Base-by-base conservation (phyloP, 352 stramenopile genomes). In the Phytophthora aleatoria region DNA sequence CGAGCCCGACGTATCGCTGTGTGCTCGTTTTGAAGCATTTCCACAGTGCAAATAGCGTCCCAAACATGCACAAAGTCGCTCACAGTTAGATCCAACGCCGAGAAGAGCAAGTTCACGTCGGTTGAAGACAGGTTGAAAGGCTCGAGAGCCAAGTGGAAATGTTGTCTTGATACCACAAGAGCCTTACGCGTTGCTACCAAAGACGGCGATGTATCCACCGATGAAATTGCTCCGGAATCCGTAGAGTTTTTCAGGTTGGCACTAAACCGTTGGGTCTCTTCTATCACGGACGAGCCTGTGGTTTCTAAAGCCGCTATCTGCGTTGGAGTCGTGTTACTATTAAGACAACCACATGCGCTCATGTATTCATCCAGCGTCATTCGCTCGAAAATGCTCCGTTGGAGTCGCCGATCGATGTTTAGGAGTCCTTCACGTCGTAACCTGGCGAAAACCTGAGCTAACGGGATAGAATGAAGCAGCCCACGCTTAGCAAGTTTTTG, bases 81-180 rank as follows among this genome's bases (percentile, higher is more conserved):
- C 1, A 91, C 79, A 27, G 64, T 64, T 35, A 85, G 41, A 49
- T 91, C 82, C 16, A 91, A 58, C 41, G 76, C 72, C 3, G 82
- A 87, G 50, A 83, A 91, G 16, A 91, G 58, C 65, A 77, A 48
- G 51, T 91, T 87, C n/a, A 88, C 76, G 48, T 91, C 82, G 1
- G 56, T 57, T 12, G 71, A 16, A 11, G 64, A 42, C 16, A 87
- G 61, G 16, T 65, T 75, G 52, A 91, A 87, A 27, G 79, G 52
- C 63, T 89, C 79, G 12, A 89, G 63, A 2, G 82, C 79, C 8
- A 87, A 69, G 44, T 89, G 79, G 48, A 86, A 78, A 50, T 89
- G 79, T 30, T 88, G 71, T 2, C 82, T 69, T 12, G 79, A 83
- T 16, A 89, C 79, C 2, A 69, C 68, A 13, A 91, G 69, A 33